phyloP scores from a whole-genome alignment of 179 eudicot genomes.

The Carnegiea gigantea region DNA sequence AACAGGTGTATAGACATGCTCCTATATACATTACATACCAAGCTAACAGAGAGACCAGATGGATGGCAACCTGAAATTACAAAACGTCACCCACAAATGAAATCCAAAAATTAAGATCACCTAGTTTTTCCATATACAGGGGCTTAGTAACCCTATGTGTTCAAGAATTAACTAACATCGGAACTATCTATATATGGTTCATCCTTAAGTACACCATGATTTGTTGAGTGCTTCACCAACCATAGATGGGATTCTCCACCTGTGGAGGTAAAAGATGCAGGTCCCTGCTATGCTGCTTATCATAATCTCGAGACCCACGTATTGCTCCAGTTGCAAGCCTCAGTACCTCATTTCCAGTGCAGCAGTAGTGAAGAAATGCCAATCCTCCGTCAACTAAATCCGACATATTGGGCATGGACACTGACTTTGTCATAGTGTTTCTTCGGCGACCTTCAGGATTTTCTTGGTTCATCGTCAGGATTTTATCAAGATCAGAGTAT shows the following conservation, averaged over 20 bases:
- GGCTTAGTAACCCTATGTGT: not conserved
- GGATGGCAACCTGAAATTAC: conserved; percentile 23
- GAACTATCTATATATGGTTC: not conserved
- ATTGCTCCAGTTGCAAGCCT: conserved; percentile 88
- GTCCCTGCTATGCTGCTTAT: conserved; percentile 69
- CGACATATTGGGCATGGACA: conserved; percentile 65
- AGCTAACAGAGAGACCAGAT: conserved; percentile 9
- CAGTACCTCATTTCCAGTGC: conserved; percentile 78
- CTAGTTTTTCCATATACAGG: conserved; percentile 31
- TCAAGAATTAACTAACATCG: not conserved
- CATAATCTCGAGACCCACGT: conserved; percentile 74
- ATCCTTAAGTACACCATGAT: not conserved
- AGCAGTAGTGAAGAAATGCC: conserved; percentile 83
- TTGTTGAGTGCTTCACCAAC: conserved; percentile 51
- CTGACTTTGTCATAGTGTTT: conserved; percentile 46
- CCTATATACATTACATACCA: conserved; percentile 28
- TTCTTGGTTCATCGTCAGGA: conserved; percentile 34
- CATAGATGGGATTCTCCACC: conserved; percentile 75
- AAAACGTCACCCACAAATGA: conserved; percentile 25
- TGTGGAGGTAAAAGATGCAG: conserved; percentile 85
- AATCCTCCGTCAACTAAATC: conserved; percentile 81
- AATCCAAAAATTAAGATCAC: conserved; percentile 12
- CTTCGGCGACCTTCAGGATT: conserved; percentile 22
- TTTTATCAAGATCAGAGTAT: conserved; percentile 73
- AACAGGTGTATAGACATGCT: conserved; percentile 14